A percentile compares a stretch with the other conserved stretches of the same genome.
These are phyloP conservation scores for Phialophora chinensis DNA, from an alignment of 2,329 filamentous ascomycete species.

Conservation along the genomic window DNA sequence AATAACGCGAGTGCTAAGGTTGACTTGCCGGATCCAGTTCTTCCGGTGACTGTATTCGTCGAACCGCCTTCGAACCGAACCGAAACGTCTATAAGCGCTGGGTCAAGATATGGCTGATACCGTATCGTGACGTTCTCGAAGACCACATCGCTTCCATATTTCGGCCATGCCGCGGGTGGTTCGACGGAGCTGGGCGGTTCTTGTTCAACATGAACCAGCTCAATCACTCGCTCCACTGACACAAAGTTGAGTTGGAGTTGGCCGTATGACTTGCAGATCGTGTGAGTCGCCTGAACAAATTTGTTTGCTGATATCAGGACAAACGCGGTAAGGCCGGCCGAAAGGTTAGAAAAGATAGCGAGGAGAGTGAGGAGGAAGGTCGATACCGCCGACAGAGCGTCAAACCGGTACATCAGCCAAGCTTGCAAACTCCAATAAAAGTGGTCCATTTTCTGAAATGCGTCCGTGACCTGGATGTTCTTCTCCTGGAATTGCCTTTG, in stretches of 20 bases:
- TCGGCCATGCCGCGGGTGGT: slow-evolving; percentile 79
- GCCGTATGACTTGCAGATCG: slow-evolving; percentile 79
- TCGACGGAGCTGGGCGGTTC: slow-evolving; percentile 70
- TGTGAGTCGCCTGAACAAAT: slow-evolving; percentile 72
- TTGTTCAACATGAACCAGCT: slow-evolving; percentile 78
- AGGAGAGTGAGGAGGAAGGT: slow-evolving; percentile 75
- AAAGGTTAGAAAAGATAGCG: slow-evolving; percentile 75
- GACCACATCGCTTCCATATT: slow-evolving; percentile 70
- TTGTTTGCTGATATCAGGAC: slow-evolving; percentile 73
- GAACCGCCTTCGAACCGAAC: slow-evolving; percentile 79
- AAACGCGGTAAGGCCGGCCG: slow-evolving; percentile 81
- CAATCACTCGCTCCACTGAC: slow-evolving; percentile 83
- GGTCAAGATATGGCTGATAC: slow-evolving; percentile 78
- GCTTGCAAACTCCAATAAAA: slow-evolving; percentile 91
- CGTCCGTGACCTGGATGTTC: slow-evolving; percentile 80
- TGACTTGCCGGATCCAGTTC: slow-evolving; percentile 81
- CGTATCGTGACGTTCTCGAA: slow-evolving; percentile 80
- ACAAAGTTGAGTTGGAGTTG: slow-evolving; percentile 91
- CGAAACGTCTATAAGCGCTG: slow-evolving; percentile 70
- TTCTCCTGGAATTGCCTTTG: slow-evolving; percentile 79
- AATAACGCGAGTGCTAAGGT: slow-evolving; percentile 71
- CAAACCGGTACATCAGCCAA: slow-evolving; percentile 83
- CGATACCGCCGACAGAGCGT: slow-evolving; percentile 71
- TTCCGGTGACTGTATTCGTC: slow-evolving; percentile 78
- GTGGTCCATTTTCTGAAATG: slow-evolving; percentile 93